A percentile compares a stretch with the other conserved stretches of the same genome.
These are phyloP conservation scores for Penicillium lagena DNA, from an alignment of 495 filamentous ascomycete species.

Conservation along the genomic window DNA sequence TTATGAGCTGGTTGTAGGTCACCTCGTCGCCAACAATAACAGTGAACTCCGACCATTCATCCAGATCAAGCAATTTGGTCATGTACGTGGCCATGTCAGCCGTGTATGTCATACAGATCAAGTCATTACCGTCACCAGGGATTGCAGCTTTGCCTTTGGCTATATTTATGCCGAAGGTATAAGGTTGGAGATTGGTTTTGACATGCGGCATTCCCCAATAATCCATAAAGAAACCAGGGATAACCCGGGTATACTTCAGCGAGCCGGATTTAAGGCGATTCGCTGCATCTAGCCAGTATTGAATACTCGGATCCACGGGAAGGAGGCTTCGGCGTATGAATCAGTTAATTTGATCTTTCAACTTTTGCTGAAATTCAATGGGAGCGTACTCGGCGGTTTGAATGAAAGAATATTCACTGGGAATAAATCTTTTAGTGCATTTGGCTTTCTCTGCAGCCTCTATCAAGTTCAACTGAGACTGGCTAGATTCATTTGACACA, in stretches of 20 bases:
- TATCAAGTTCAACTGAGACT: conserved; percentile 41
- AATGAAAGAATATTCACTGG: conserved; percentile 42
- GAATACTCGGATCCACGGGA: conserved; percentile 27
- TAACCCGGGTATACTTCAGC: conserved; percentile 43
- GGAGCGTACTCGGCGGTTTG: conserved; percentile 26
- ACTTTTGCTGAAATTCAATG: not conserved
- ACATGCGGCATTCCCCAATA: conserved; percentile 45
- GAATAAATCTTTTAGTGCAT: conserved; percentile 39
- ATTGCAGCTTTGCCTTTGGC: conserved; percentile 39
- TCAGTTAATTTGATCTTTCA: not conserved
- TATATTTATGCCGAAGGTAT: conserved; percentile 41
- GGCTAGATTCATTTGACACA: conserved; percentile 22
- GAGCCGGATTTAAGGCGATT: conserved; percentile 14
- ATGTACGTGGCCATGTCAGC: conserved; percentile 46
- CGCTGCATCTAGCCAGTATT: conserved; percentile 28
- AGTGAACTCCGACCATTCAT: conserved; percentile 40
- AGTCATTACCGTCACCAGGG: conserved; percentile 43
- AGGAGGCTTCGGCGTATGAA: conserved; percentile 14
- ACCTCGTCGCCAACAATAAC: conserved; percentile 39
- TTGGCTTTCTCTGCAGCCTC: conserved; percentile 39
- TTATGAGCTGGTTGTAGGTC: conserved; percentile 41
- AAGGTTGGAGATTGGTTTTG: conserved; percentile 32
- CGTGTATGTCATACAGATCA: conserved; percentile 46
- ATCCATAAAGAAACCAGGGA: conserved; percentile 50
- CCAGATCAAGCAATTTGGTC: conserved; percentile 34